Evolutionary conservation across 2,329 filamentous ascomycete species (phyloP).

Genomic region (Graphilbum sp.): DNA sequence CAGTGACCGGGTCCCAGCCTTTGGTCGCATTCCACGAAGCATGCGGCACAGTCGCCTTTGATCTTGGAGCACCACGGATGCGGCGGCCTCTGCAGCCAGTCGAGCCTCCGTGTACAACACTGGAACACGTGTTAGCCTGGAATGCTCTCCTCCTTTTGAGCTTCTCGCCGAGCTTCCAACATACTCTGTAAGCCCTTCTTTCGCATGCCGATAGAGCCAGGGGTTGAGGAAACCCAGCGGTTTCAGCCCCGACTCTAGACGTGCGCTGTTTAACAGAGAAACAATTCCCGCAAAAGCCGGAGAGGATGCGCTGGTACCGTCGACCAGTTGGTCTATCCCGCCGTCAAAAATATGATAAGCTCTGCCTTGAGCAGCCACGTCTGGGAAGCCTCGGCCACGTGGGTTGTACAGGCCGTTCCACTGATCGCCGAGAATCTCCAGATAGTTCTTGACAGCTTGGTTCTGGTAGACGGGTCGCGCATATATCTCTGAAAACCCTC

Average conservation of each 20-base stretch:
- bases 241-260: constrained; percentile 29
- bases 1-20: constrained; percentile 7
- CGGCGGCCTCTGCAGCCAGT: constrained; percentile 2
- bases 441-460: constrained; percentile 22
- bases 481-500: constrained; percentile 37
- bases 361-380: constrained; percentile 37
- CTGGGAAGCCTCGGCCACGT: constrained; percentile 30
- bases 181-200: constrained; percentile 5
- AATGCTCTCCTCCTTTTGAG: neutral
- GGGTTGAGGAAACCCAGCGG: constrained; percentile 37
- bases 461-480: constrained; percentile 28
- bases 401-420: constrained; percentile 28
- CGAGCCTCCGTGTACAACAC: constrained; percentile 6
- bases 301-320: constrained; percentile 33
- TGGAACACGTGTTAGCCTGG: neutral
- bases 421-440: constrained; percentile 9
- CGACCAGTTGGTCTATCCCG: constrained; percentile 14
- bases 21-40: constrained; percentile 8
- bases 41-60: constrained; percentile 1
- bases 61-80: neutral
- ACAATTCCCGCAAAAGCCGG: constrained; percentile 37
- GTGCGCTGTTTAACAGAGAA: constrained; percentile 35
- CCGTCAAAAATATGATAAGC: constrained; percentile 29
- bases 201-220: constrained; percentile 20
- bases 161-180: neutral